Evolutionary conservation across 805 yeast species (phyloP).

Genomic region (Yarrowia bubula): DNA sequence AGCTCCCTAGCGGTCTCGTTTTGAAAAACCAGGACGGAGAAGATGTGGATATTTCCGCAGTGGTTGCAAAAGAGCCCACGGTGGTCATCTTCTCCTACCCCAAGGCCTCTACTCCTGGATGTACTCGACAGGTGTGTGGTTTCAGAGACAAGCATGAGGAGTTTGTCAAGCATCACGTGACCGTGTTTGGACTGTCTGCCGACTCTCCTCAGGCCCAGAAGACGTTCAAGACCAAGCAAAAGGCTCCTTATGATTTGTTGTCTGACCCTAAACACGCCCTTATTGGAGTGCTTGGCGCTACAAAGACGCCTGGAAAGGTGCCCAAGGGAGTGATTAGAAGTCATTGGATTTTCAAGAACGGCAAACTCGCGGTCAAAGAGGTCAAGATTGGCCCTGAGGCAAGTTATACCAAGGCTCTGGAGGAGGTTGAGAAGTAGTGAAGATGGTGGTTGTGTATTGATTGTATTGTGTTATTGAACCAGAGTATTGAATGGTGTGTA

Average conservation of each 20-base stretch:
- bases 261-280: conserved; percentile 72
- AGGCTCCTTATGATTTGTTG: conserved; percentile 68
- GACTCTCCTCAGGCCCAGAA: conserved; percentile 79
- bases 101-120: conserved; percentile 91
- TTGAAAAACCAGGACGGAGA: conserved; percentile 70
- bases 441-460: neutral
- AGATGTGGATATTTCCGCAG: conserved; percentile 49
- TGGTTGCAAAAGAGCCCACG: conserved; percentile 42
- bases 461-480: neutral
- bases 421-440: conserved; percentile 28
- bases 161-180: conserved; percentile 51
- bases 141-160: conserved; percentile 65
- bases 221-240: conserved; percentile 69
- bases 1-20: conserved; percentile 57
- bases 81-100: conserved; percentile 72
- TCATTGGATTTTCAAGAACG: conserved; percentile 87
- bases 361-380: conserved; percentile 56
- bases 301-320: conserved; percentile 55
- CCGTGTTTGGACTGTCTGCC: conserved; percentile 77
- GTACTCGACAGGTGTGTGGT: conserved; percentile 92
- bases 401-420: conserved; percentile 38
- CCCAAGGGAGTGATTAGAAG: conserved; percentile 70
- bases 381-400: conserved; percentile 50
- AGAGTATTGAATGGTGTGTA: neutral
- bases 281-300: conserved; percentile 76